Evolutionary conservation across 1,284 basidiomycete genomes (phyloP), one percentile per base, ranked within the genome.

Genomic region (Ustilago esculenta): DNA sequence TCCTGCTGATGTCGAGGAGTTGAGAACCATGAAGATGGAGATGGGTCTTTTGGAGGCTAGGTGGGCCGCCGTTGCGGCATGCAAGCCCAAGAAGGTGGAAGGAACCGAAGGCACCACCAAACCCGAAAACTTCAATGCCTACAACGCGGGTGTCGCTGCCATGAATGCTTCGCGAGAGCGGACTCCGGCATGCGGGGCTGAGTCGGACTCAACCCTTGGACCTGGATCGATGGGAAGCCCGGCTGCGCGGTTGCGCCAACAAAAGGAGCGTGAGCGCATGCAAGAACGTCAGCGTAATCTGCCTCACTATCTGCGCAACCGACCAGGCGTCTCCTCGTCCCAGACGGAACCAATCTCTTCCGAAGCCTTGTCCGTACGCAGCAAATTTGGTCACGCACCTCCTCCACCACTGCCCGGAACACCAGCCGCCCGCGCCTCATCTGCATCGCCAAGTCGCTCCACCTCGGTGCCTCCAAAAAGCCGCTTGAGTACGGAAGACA

Each of bases 21-120:
- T 81, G n/a, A 52, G 77, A 5, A 66, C 56, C 34, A 68, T 81
- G 68, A 65, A 78, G 45, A 75, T 81, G 74, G 72, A 76, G 42
- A 71, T 81, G 57, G 78, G 77, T 35, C 58, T 81, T 17, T 61
- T 81, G 24, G 71, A 76, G 40, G 77, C 79, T 0, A 75, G 73
- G 34, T 81, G 79, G 72, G 72, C 73, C 11, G 73, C 75, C 23
- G 64, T 73, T 3, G 71, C 76, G 1, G 75, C 76, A 1, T 73
- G 73, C 56, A 74, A 72, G 41, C 57, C 56, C 20, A 49, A 49
- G 39, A 68, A 73, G 57, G 59, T 69, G 8, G 45, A 42, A 33
- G 58, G 57, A 23, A 63, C 56, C 27, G 65, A 68, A 34, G 65
- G 65, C 42, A 68, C 65, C 33, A 68, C 58, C 46, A 68, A 64